Base-by-base conservation (phyloP, 2,329 filamentous ascomycete genomes). In the Zymoseptoria brevis region DNA sequence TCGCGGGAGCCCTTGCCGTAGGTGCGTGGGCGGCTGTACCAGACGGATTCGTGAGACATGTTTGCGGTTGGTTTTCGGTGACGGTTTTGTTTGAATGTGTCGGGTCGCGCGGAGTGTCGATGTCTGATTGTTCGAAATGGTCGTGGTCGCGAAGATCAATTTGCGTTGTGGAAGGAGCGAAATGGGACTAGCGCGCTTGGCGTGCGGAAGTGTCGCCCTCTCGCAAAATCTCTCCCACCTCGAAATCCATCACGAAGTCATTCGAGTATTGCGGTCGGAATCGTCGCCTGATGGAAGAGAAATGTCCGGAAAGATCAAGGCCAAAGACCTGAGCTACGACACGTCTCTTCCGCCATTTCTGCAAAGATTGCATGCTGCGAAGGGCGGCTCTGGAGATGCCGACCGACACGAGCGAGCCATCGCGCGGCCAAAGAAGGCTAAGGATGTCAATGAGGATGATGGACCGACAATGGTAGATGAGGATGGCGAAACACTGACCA, bases 21-120 rank as follows among this genome's bases (percentile, higher is more conserved):
- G 79, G 80, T 90, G 81, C 92, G 89, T 76, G 94, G 94, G 80
- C 94, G 92, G 76, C 91, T 96, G 87, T 95, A 96, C 92, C 93
- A 99, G 11, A 53, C 60, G 77, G 88, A 91, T 84, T 97, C 93
- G 91, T 89, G 87, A 80, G 87, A 87, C 87, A 89, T 89, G 76
- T 75, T 87, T 80, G 79, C 77, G 76, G 75, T 74, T 19, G 29
- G 22, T 16, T 26, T 13, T 45, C 35, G 51, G 19, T 58, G 21
- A 50, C 55, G 61, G 41, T 56, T 57, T 62, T 50, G 60, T 55
- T 58, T 45, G 58, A 55, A 41, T 48, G 59, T 53, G 56, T 53
- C 55, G 51, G 54, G 55, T 16, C 53, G 55, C 53, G 55, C 56
- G 57, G 52, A 35, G 53, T 54, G 57, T 30, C 19, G 56, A 29